Percentiles rank a stretch among this genome's conserved stretches.
Evolutionary conservation across 2,329 filamentous ascomycete genomes (phyloP).

Genomic region (Diaporthe nobilis): DNA sequence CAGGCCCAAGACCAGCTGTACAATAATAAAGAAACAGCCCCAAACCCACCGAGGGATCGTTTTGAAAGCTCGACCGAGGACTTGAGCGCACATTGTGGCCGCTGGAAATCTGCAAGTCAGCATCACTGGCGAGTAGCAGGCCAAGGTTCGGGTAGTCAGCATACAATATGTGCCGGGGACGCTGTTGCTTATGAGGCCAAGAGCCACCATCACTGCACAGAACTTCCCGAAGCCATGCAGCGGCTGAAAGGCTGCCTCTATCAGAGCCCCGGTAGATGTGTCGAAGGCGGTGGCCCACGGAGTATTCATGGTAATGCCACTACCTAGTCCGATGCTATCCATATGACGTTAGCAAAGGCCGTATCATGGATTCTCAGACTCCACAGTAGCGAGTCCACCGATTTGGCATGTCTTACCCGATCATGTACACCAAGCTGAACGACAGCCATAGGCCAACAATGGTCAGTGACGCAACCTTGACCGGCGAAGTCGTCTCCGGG

Average conservation of each 20-base stretch:
- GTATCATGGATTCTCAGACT: not conserved
- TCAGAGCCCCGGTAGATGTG: constrained; percentile 9
- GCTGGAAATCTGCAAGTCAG: not conserved
- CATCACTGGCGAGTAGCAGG: too few species aligned
- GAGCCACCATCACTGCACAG: not conserved
- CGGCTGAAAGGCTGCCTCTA: not conserved
- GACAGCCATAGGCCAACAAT: constrained; percentile 3
- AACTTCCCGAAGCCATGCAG: constrained; percentile 14
- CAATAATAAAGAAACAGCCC: not conserved
- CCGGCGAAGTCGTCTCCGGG: constrained; percentile 47
- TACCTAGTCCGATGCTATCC: not conserved
- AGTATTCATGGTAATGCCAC: not conserved
- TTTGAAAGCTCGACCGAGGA: not conserved
- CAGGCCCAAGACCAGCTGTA: constrained; percentile 6
- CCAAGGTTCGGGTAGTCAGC: not conserved
- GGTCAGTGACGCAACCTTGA: constrained; percentile 63
- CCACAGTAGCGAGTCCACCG: not conserved
- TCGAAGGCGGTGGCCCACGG: not conserved
- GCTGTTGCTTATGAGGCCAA: constrained; percentile 12
- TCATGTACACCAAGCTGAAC: constrained; percentile 13
- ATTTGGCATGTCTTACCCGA: not conserved
- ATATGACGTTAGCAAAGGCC: not conserved
- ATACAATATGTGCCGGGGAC: constrained; percentile 13
- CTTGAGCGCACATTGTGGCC: constrained; percentile 20
- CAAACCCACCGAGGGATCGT: not conserved